phyloP scores from a whole-genome alignment of 148 eudicot genomes.

The Euryodendron excelsum region DNA sequence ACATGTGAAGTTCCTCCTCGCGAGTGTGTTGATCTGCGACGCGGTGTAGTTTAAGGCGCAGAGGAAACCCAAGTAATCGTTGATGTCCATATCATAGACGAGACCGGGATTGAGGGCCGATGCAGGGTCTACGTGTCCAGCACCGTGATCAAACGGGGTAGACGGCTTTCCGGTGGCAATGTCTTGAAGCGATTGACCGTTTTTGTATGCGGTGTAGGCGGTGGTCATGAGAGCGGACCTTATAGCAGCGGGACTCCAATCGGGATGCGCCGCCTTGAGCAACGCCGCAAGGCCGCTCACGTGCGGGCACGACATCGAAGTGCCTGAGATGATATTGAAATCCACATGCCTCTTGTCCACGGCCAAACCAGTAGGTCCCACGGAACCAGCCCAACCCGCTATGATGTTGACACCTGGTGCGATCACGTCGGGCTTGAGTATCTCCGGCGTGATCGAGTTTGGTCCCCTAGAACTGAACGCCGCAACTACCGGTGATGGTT shows the following conservation, averaged over 20 bases:
- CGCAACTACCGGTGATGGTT: slow-evolving; percentile 65
- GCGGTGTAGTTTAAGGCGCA: slow-evolving; percentile 55
- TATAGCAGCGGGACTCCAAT: slow-evolving; percentile 65
- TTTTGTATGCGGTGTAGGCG: slow-evolving; percentile 48
- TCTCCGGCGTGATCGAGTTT: slow-evolving; percentile 47
- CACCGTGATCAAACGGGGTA: slow-evolving; percentile 58
- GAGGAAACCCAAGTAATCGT: slow-evolving; percentile 47
- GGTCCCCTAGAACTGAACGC: slow-evolving; percentile 74
- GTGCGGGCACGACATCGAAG: slow-evolving; percentile 67
- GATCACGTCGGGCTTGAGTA: slow-evolving; percentile 60
- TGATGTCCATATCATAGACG: slow-evolving; percentile 46
- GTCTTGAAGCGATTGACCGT: slow-evolving; percentile 37
- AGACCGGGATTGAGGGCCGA: slow-evolving; percentile 61
- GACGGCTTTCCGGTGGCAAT: slow-evolving; percentile 56
- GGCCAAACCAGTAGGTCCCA: slow-evolving; percentile 48
- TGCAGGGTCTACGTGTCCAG: slow-evolving; percentile 65
- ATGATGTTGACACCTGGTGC: slow-evolving; percentile 73
- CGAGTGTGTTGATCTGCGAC: slow-evolving; percentile 35
- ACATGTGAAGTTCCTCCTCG: slow-evolving; percentile 42
- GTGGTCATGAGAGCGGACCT: slow-evolving; percentile 69
- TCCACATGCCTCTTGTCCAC: slow-evolving; percentile 41
- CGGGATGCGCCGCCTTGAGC: slow-evolving; percentile 52
- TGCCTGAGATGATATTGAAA: slow-evolving; percentile 65
- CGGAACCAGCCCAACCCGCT: slow-evolving; percentile 55
- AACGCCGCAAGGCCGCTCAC: slow-evolving; percentile 63